phyloP scores from a whole-genome alignment of 345 rosid species.

The Aquilaria malaccensis region DNA sequence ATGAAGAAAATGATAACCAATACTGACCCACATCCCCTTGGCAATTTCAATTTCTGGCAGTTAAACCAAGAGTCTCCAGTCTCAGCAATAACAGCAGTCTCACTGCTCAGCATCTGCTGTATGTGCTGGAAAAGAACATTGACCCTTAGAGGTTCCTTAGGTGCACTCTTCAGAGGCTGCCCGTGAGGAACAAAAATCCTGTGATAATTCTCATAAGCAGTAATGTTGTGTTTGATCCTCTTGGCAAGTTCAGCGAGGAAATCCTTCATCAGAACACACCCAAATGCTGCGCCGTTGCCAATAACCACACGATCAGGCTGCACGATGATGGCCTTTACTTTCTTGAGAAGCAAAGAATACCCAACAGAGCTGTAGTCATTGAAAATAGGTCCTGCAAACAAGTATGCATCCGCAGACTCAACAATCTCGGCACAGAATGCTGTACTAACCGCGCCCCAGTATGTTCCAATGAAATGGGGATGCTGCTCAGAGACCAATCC shows the following conservation, averaged over 20 bases:
- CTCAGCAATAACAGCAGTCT: slow-evolving; percentile 50
- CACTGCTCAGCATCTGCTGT: slow-evolving; percentile 38
- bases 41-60: slow-evolving; percentile 39
- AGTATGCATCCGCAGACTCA: slow-evolving; percentile 53
- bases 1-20: neutral
- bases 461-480: slow-evolving; percentile 49
- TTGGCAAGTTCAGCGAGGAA: slow-evolving; percentile 38
- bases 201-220: slow-evolving; percentile 39
- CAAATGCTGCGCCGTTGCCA: slow-evolving; percentile 40
- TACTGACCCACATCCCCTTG: slow-evolving; percentile 6
- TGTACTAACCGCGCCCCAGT: slow-evolving; percentile 52
- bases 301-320: slow-evolving; percentile 51
- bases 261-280: slow-evolving; percentile 47
- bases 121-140: slow-evolving; percentile 45
- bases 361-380: slow-evolving; percentile 48
- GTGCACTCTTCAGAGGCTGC: slow-evolving; percentile 24
- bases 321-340: slow-evolving; percentile 41
- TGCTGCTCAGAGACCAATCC: slow-evolving; percentile 52
- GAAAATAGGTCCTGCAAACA: slow-evolving; percentile 52
- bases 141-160: slow-evolving; percentile 35
- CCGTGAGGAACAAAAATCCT: slow-evolving; percentile 48
- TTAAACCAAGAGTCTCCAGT: slow-evolving; percentile 63
- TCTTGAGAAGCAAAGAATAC: slow-evolving; percentile 45
- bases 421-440: slow-evolving; percentile 50
- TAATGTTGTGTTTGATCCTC: slow-evolving; percentile 30